Evolutionary conservation across 768 basidiomycete genomes (phyloP).

Genomic region (Rhodotorula diobovata): DNA sequence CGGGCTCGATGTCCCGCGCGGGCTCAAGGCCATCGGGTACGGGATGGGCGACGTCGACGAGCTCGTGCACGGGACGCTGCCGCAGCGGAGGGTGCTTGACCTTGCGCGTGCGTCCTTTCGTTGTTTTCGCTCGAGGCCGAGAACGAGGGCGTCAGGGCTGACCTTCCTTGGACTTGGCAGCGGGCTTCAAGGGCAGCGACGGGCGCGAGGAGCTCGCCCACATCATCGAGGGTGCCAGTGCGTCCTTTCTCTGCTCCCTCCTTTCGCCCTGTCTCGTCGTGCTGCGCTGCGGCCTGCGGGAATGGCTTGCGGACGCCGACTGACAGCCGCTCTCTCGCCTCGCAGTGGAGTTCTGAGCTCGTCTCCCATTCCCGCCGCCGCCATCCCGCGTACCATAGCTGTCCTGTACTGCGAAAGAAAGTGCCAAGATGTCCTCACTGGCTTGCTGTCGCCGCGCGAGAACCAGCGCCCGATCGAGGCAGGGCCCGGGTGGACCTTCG

Average conservation of each 20-base stretch:
- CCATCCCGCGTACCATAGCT: background rate
- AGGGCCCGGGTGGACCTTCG: background rate
- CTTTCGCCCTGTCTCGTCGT: background rate
- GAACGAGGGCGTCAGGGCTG: no score
- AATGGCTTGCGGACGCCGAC: no score
- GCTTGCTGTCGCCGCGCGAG: no score
- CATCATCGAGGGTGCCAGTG: conserved; percentile 34
- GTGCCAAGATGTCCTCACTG: background rate
- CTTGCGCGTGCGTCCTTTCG: conserved; percentile 50
- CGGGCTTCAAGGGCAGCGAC: conserved; percentile 34
- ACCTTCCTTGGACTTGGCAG: background rate
- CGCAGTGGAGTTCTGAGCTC: conserved; percentile 17
- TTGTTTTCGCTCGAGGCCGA: no score
- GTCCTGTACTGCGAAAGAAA: background rate
- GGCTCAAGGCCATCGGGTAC: conserved; percentile 69
- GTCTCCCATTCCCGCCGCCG: background rate
- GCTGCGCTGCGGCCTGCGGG: no score
- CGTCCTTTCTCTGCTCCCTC: background rate
- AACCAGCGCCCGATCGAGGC: background rate
- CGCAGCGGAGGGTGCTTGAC: conserved; percentile 85
- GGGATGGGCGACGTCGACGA: conserved; percentile 60
- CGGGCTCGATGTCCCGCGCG: conserved; percentile 74
- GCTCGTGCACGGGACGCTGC: conserved; percentile 86
- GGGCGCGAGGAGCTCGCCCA: conserved; percentile 25
- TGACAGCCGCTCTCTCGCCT: no score